These are phyloP conservation scores for Pascua guehoae DNA, from an alignment of 1,284 basidiomycete species.

Conservation along the genomic window DNA sequence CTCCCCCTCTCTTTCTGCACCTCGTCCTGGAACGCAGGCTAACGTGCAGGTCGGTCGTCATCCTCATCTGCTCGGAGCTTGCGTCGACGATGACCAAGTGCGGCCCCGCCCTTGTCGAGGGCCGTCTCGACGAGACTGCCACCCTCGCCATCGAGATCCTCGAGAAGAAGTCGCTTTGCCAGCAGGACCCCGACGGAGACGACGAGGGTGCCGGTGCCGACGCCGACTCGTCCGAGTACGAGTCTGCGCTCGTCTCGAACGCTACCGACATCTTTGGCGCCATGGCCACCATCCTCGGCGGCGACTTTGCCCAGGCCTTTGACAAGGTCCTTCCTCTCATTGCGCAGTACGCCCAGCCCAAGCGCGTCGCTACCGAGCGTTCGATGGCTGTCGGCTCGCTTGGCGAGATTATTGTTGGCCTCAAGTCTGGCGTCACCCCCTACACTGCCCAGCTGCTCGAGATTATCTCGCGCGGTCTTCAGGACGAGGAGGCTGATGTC, in stretches of 20 bases:
- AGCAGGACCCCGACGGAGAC: constrained; percentile 93
- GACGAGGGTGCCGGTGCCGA: constrained; percentile 71
- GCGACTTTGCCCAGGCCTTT: constrained; percentile 83
- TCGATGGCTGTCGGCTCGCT: constrained; percentile 91
- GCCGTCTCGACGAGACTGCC: constrained; percentile 68
- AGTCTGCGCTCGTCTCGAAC: constrained; percentile 89
- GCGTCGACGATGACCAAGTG: constrained; percentile 88
- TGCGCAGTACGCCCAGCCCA: constrained; percentile 86
- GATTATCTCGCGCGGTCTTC: constrained; percentile 73
- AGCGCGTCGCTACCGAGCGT: constrained; percentile 81
- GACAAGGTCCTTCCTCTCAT: constrained; percentile 82
- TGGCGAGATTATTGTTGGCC: constrained; percentile 91
- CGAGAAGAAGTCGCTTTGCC: constrained; percentile 89
- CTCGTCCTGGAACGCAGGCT: constrained; percentile 24
- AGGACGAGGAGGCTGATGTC: constrained; percentile 85
- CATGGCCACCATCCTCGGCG: constrained; percentile 77
- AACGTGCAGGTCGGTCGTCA: constrained; percentile 71
- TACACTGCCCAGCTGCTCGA: constrained; percentile 75
- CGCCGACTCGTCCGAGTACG: constrained; percentile 82
- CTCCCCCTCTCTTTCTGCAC: constrained; percentile 2
- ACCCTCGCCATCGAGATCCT: constrained; percentile 76
- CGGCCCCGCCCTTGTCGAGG: constrained; percentile 77
- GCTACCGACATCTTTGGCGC: constrained; percentile 92
- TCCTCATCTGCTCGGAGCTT: constrained; percentile 77
- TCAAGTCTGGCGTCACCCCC: constrained; percentile 81